Conservation (phyloP, 768 basidiomycete genomes). For the Serpula lacrymans region DNA sequence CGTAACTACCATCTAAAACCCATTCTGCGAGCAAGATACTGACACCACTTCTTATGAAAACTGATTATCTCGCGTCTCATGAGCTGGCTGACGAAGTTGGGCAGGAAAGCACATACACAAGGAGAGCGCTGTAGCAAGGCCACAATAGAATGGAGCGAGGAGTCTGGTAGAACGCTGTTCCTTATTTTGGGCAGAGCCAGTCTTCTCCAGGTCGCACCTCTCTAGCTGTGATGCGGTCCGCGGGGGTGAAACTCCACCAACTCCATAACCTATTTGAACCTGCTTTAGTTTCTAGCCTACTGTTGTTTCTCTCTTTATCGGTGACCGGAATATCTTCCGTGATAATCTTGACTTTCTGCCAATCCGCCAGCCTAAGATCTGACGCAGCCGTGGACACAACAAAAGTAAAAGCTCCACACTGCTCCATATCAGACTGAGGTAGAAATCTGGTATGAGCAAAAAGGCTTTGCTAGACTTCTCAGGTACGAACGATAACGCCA, state of each 20-base stretch:
- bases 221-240: slow-evolving; percentile 24
- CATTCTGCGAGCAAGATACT: slow-evolving; percentile 62
- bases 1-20: slow-evolving; percentile 55
- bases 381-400: slow-evolving; percentile 48
- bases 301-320: slow-evolving; percentile 9
- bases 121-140: slow-evolving; percentile 59
- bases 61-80: slow-evolving; percentile 37
- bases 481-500: slow-evolving; percentile 36
- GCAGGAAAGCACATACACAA: slow-evolving; percentile 45
- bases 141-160: slow-evolving; percentile 71
- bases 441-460: too few relatives aligned
- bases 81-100: too few relatives aligned
- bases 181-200: slow-evolving; percentile 20
- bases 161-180: slow-evolving; percentile 50
- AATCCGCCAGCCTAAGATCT: slow-evolving; percentile 51
- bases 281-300: neutral
- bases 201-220: slow-evolving; percentile 55
- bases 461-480: too few relatives aligned
- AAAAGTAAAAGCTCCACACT: slow-evolving; percentile 86
- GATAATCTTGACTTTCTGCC: slow-evolving; percentile 25
- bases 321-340: slow-evolving; percentile 19
- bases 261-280: slow-evolving; percentile 33
- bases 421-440: slow-evolving; percentile 82
- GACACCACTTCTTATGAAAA: slow-evolving; percentile 66
- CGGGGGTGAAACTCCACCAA: slow-evolving; percentile 38